phyloP scores from a whole-genome alignment of 495 filamentous ascomycete genomes.

The Hypoxylon perforatum region DNA sequence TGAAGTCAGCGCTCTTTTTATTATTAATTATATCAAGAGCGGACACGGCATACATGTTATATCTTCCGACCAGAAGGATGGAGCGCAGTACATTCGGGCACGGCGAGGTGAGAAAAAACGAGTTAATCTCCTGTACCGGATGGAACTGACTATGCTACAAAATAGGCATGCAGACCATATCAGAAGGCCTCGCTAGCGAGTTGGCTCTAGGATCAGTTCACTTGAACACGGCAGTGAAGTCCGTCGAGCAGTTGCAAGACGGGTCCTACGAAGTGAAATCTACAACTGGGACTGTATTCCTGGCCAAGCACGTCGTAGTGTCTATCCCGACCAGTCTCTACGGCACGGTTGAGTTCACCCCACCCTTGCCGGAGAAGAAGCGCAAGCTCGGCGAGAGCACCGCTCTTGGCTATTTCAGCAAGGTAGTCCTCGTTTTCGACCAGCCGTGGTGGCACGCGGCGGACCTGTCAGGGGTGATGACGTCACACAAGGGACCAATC shows the following conservation, averaged over 20 bases:
- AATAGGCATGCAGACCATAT: slow-evolving; percentile 50
- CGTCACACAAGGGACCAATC: slow-evolving; percentile 49
- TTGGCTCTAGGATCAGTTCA: slow-evolving; percentile 36
- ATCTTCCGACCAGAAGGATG: slow-evolving; percentile 53
- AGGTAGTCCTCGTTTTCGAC: slow-evolving; percentile 51
- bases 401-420: slow-evolving; percentile 51
- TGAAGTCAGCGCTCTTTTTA: slow-evolving; percentile 58
- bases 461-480: slow-evolving; percentile 47
- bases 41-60: slow-evolving; percentile 57
- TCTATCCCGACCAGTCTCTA: slow-evolving; percentile 49
- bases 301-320: slow-evolving; percentile 51
- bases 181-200: slow-evolving; percentile 36
- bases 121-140: neutral
- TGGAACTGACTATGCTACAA: neutral
- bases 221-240: slow-evolving; percentile 40
- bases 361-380: slow-evolving; percentile 39
- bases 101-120: slow-evolving; percentile 17
- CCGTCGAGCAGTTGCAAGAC: slow-evolving; percentile 9
- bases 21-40: slow-evolving; percentile 62
- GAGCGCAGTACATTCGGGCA: slow-evolving; percentile 57
- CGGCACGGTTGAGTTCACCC: slow-evolving; percentile 49
- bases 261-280: slow-evolving; percentile 26
- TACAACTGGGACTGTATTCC: slow-evolving; percentile 26
- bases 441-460: slow-evolving; percentile 54
- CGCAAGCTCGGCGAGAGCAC: slow-evolving; percentile 33